These are phyloP conservation scores for Fagus crenata DNA, from an alignment of 306 rosid species.

Conservation along the genomic window DNA sequence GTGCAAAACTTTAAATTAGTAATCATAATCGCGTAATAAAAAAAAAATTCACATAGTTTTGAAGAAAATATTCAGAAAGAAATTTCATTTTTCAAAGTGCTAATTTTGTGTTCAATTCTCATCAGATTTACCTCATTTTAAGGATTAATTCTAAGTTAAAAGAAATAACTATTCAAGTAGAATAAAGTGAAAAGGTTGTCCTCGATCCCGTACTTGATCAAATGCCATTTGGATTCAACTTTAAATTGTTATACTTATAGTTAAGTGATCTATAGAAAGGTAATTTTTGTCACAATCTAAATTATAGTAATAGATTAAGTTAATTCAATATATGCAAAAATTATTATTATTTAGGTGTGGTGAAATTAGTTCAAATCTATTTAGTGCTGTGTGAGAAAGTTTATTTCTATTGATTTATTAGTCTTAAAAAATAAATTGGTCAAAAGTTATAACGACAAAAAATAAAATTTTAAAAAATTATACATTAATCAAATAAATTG, in stretches of 20 bases:
- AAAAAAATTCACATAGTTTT: background rate
- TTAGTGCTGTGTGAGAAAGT: too few relatives aligned
- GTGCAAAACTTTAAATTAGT: conserved; percentile 27
- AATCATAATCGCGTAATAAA: conserved; percentile 11
- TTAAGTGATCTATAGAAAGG: background rate
- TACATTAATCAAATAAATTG: too few relatives aligned
- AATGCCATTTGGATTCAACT: background rate
- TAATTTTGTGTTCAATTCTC: background rate
- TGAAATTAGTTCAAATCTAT: too few relatives aligned
- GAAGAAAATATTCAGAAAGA: background rate
- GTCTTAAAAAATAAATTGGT: too few relatives aligned
- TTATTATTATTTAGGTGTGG: too few relatives aligned
- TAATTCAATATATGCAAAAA: too few relatives aligned
- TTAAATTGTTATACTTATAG: background rate
- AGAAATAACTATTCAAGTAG: background rate
- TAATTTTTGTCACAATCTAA: background rate
- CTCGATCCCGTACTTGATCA: background rate
- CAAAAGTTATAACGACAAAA: too few relatives aligned
- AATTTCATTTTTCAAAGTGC: background rate
- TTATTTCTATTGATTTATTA: too few relatives aligned
- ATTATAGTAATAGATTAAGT: too few relatives aligned
- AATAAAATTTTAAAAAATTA: too few relatives aligned
- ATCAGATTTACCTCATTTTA: background rate
- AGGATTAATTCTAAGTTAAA: background rate
- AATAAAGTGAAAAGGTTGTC: background rate